These are phyloP conservation scores for Cyclotella kingstonii DNA, from an alignment of 108 stramenopile genomes.

Conservation along the genomic window DNA sequence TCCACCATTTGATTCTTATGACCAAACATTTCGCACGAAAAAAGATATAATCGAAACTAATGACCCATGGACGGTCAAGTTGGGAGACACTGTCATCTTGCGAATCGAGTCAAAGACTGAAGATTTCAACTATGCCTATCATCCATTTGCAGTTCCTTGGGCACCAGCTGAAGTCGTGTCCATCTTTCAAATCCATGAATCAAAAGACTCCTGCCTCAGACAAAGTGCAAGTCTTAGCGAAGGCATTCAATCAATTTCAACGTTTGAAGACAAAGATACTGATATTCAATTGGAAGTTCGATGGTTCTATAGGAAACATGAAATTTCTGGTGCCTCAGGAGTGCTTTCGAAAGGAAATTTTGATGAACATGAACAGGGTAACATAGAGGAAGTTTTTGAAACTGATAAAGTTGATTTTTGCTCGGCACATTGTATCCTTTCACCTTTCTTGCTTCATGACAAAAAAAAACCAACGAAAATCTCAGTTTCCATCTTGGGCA, in stretches of 20 bases:
- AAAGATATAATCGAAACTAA: neutral
- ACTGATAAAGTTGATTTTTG: conserved; percentile 68
- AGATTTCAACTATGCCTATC: conserved; percentile 12
- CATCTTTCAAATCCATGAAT: conserved; percentile 42
- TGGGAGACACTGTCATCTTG: conserved; percentile 65
- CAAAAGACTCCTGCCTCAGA: conserved; percentile 32
- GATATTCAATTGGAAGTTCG: conserved; percentile 62
- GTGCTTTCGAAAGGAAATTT: conserved; percentile 4
- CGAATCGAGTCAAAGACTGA: conserved; percentile 47
- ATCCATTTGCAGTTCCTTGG: conserved; percentile 59
- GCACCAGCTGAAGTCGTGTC: conserved; percentile 58
- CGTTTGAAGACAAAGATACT: no score
- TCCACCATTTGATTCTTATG: conserved; percentile 42
- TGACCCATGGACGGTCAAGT: conserved; percentile 42
- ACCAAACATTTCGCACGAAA: conserved; percentile 7
- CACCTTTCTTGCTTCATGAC: conserved; percentile 43
- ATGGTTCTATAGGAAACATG: conserved; percentile 69
- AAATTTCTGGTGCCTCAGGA: conserved; percentile 51
- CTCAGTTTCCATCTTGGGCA: conserved; percentile 23
- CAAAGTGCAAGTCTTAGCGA: conserved; percentile 12
- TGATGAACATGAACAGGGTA: conserved; percentile 1
- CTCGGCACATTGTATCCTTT: conserved; percentile 49
- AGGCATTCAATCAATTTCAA: no score
- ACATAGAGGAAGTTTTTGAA: conserved; percentile 71
- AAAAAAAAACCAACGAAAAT: neutral